Evolutionary conservation across 352 stramenopile species (phyloP).

Genomic region (Globisporangium spinosum): DNA sequence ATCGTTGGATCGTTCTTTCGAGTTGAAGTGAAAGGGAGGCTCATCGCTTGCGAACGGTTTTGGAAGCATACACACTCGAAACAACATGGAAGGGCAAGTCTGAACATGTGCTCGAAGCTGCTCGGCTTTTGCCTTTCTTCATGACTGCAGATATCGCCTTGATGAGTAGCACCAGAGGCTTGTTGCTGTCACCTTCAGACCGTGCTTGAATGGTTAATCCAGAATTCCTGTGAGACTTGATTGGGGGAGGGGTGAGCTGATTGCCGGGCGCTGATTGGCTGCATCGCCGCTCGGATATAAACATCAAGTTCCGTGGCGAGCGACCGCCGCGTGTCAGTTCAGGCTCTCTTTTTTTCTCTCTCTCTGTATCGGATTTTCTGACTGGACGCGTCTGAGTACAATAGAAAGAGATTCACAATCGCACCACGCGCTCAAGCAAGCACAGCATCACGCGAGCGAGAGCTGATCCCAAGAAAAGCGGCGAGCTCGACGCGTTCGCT

Average conservation of each 20-base stretch:
- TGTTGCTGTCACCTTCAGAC: not conserved
- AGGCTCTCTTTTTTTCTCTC: not conserved
- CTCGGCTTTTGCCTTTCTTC: too few relatives aligned
- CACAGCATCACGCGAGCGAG: not conserved
- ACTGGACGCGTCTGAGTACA: not conserved
- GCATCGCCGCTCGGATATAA: conserved; percentile 5
- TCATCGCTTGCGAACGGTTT: not conserved
- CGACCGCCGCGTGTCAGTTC: conserved; percentile 10
- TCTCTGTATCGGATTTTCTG: not conserved
- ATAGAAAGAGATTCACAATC: conserved; percentile 2
- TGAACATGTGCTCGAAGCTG: too few relatives aligned
- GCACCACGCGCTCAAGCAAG: not conserved
- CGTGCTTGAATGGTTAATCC: not conserved
- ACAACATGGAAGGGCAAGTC: not conserved
- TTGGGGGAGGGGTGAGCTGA: not conserved
- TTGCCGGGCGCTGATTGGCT: not conserved
- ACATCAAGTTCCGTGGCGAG: conserved; percentile 5
- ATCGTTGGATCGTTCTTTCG: not conserved
- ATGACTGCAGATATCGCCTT: not conserved
- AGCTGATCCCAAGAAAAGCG: not conserved
- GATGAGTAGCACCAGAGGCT: not conserved
- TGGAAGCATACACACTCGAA: not conserved
- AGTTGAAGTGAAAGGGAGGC: not conserved
- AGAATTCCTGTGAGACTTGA: conserved; percentile 10
- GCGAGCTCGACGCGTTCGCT: too few relatives aligned